Conservation (phyloP, 2,329 filamentous ascomycete species). For the Cercospora brassicicola region DNA sequence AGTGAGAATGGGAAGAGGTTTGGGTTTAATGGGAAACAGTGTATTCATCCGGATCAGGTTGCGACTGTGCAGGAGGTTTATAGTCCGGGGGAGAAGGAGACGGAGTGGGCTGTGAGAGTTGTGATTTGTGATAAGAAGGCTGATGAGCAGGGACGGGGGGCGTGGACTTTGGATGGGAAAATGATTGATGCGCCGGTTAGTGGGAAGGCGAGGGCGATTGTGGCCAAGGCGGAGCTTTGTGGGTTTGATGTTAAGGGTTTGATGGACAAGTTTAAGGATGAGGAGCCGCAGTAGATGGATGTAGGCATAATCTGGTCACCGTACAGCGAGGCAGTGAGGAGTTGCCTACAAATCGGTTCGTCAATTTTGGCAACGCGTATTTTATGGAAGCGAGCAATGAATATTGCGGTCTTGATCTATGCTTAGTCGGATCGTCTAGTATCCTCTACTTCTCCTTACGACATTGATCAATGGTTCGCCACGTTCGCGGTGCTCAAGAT, state of each 20-base stretch:
- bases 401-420: too few relatives aligned
- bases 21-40: slow-evolving; percentile 95
- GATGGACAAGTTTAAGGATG: slow-evolving; percentile 68
- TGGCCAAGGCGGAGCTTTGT: slow-evolving; percentile 67
- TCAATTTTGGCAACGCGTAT: too few relatives aligned
- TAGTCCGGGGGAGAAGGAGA: slow-evolving; percentile 67
- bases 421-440: slow-evolving; percentile 43
- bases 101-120: slow-evolving; percentile 80
- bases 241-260: slow-evolving; percentile 69
- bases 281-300: slow-evolving; percentile 70
- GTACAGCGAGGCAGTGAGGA: too few relatives aligned
- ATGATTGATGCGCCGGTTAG: slow-evolving; percentile 89
- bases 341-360: too few relatives aligned
- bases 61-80: slow-evolving; percentile 73
- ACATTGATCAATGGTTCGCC: slow-evolving; percentile 62
- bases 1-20: slow-evolving; percentile 71
- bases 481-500: slow-evolving; percentile 54
- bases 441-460: slow-evolving; percentile 61
- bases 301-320: neutral
- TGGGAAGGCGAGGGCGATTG: slow-evolving; percentile 67
- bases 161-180: slow-evolving; percentile 86
- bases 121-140: slow-evolving; percentile 80
- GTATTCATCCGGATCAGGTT: slow-evolving; percentile 87
- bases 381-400: too few relatives aligned
- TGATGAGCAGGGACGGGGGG: slow-evolving; percentile 69